A percentile compares a stretch with the other conserved stretches of the same genome.
These are phyloP conservation scores for Fusarium caatingaense DNA, from an alignment of 2,329 filamentous ascomycete species.

Conservation along the genomic window DNA sequence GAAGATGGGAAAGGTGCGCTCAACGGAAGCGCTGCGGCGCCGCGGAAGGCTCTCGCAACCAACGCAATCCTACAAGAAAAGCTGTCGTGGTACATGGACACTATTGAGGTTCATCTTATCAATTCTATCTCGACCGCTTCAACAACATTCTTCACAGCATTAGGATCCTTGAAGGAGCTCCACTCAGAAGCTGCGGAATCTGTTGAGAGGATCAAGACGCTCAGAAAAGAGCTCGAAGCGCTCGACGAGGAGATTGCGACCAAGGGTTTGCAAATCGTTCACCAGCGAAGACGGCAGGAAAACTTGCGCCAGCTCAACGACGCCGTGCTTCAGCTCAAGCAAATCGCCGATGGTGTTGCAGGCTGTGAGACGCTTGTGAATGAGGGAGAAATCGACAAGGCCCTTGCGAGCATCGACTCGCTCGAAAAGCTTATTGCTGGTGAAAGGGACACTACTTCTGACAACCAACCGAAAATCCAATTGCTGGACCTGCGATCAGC, in stretches of 20 bases:
- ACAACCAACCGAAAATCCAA: conserved; percentile 49
- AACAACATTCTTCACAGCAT: conserved; percentile 93
- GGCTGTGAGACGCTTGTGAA: conserved; percentile 86
- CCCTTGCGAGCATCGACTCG: conserved; percentile 79
- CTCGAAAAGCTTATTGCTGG: conserved; percentile 86
- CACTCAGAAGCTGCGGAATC: conserved; percentile 94
- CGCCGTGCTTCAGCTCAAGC: conserved; percentile 83
- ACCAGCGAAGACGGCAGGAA: conserved; percentile 82
- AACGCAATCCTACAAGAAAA: conserved; percentile 99
- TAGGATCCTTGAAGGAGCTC: conserved; percentile 89
- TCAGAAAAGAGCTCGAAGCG: conserved; percentile 81
- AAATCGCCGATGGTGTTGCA: conserved; percentile 79
- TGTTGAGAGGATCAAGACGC: conserved; percentile 82
- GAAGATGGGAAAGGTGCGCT: conserved; percentile 65
- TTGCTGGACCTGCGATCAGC: conserved; percentile 79
- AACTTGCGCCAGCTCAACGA: conserved; percentile 86
- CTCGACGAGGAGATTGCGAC: conserved; percentile 90
- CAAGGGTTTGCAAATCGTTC: conserved; percentile 85
- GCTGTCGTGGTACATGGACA: conserved; percentile 99
- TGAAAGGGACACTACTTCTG: conserved; percentile 60
- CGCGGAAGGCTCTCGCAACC: conserved; percentile 89
- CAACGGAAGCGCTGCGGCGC: conserved; percentile 67
- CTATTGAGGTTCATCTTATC: conserved; percentile 96
- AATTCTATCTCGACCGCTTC: conserved; percentile 96
- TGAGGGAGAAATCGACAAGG: conserved; percentile 82